Evolutionary conservation across 2,329 filamentous ascomycete species (phyloP).

Genomic region (Magnaporthiopsis poae): DNA sequence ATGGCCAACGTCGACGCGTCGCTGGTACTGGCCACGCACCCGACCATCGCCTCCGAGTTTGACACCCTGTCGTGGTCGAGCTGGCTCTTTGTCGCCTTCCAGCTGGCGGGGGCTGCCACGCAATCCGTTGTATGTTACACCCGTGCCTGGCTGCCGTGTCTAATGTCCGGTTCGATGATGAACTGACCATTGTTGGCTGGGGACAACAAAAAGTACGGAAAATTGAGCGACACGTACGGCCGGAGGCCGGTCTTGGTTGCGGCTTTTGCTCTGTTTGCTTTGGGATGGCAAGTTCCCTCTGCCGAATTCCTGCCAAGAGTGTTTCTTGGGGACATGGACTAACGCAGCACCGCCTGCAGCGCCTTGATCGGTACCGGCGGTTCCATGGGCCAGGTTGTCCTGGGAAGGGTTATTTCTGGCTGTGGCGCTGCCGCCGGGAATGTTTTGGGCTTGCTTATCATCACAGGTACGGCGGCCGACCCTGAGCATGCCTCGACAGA

Average conservation of each 20-base stretch:
- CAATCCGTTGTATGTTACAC: slow-evolving; percentile 37
- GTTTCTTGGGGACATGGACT: not conserved
- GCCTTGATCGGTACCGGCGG: slow-evolving; percentile 31
- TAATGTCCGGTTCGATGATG: not conserved
- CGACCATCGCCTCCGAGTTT: slow-evolving; percentile 52
- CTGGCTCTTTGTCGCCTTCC: slow-evolving; percentile 46
- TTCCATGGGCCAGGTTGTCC: slow-evolving; percentile 37
- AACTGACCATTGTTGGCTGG: not conserved
- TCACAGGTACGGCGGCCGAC: slow-evolving; percentile 29
- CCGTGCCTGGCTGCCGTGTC: not conserved
- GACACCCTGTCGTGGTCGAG: slow-evolving; percentile 44
- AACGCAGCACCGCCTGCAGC: slow-evolving; percentile 13
- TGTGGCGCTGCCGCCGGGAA: slow-evolving; percentile 42
- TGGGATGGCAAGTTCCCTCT: slow-evolving; percentile 32
- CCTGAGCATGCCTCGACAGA: not conserved
- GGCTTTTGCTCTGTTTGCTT: slow-evolving; percentile 40
- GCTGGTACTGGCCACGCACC: slow-evolving; percentile 57
- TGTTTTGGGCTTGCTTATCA: slow-evolving; percentile 40
- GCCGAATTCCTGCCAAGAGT: not conserved
- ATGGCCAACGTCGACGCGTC: slow-evolving; percentile 55
- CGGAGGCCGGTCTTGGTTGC: slow-evolving; percentile 39
- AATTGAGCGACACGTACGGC: slow-evolving; percentile 49
- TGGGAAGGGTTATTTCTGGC: slow-evolving; percentile 42
- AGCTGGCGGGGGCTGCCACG: slow-evolving; percentile 39
- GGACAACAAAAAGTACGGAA: slow-evolving; percentile 32